A percentile compares a stretch with the other conserved stretches of the same genome.
Evolutionary conservation across 108 stramenopile genomes (phyloP).

Genomic region (Cyclotella kingstonii): DNA sequence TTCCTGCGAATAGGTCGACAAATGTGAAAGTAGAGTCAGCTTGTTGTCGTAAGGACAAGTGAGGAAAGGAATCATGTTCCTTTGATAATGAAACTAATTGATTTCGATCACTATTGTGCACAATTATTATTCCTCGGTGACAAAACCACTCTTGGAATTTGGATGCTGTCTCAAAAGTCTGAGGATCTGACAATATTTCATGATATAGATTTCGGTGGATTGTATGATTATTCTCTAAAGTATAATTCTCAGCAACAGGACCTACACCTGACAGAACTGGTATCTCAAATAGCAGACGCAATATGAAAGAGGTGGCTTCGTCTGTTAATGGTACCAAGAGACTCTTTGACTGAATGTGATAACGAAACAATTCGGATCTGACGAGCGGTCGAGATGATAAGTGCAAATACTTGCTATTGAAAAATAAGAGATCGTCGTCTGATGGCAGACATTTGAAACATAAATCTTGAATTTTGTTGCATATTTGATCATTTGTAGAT

Average conservation of each 20-base stretch:
- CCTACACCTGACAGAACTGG: neutral
- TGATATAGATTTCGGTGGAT: neutral
- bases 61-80: slow-evolving; percentile 21
- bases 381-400: neutral
- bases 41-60: neutral
- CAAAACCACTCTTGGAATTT: slow-evolving; percentile 9
- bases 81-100: slow-evolving; percentile 12
- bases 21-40: slow-evolving; percentile 21
- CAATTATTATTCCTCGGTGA: neutral
- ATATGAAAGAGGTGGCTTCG: slow-evolving; percentile 14
- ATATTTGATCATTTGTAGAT: neutral
- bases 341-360: slow-evolving; percentile 21
- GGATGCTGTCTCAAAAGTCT: neutral
- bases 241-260: neutral
- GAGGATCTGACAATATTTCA: neutral
- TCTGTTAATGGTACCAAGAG: slow-evolving; percentile 28
- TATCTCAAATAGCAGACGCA: slow-evolving; percentile 9
- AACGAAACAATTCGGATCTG: neutral
- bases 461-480: neutral
- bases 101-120: slow-evolving; percentile 26
- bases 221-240: neutral
- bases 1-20: slow-evolving; percentile 40
- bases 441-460: slow-evolving; percentile 16
- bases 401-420: slow-evolving; percentile 7
- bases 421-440: slow-evolving; percentile 17